Percentiles rank a stretch among this genome's conserved stretches.
phyloP scores from a whole-genome alignment of 805 yeast genomes.

The Candida ulmi region DNA sequence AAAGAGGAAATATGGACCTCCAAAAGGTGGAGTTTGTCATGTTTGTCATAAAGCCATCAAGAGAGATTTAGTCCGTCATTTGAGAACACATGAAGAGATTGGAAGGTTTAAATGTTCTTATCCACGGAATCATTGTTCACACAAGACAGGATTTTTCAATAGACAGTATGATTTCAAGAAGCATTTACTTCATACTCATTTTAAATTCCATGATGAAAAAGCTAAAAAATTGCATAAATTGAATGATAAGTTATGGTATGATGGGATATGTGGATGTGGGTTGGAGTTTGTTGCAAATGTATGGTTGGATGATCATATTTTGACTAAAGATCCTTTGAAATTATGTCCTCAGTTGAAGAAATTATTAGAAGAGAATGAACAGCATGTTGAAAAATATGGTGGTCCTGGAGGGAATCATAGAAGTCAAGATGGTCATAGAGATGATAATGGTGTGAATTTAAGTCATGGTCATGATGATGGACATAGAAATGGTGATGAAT shows the following conservation, averaged over 20 bases:
- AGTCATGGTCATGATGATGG: too few relatives aligned
- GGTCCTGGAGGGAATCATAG: background rate
- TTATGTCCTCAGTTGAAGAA: background rate
- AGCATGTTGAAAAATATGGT: background rate
- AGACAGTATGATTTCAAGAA: conserved; percentile 66
- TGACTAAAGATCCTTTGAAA: background rate
- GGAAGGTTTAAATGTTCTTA: conserved; percentile 54
- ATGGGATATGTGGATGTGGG: conserved; percentile 55
- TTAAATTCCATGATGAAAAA: conserved; percentile 42
- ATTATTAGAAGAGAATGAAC: background rate
- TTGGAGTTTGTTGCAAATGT: conserved; percentile 46
- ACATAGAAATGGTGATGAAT: too few relatives aligned
- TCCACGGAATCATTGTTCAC: conserved; percentile 50
- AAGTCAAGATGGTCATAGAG: background rate
- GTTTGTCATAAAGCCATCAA: conserved; percentile 49
- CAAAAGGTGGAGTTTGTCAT: conserved; percentile 32
- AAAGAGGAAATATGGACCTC: background rate
- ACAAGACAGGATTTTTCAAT: conserved; percentile 57
- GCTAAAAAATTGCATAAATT: conserved; percentile 38
- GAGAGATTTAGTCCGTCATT: conserved; percentile 58
- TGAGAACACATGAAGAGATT: conserved; percentile 53
- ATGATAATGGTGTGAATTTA: background rate
- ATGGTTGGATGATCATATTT: conserved; percentile 22
- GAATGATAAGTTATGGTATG: conserved; percentile 43
- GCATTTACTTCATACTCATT: conserved; percentile 57